These are phyloP conservation scores for Circinella umbellata DNA, from an alignment of 371 early-diverging fungal genomes.

Conservation along the genomic window DNA sequence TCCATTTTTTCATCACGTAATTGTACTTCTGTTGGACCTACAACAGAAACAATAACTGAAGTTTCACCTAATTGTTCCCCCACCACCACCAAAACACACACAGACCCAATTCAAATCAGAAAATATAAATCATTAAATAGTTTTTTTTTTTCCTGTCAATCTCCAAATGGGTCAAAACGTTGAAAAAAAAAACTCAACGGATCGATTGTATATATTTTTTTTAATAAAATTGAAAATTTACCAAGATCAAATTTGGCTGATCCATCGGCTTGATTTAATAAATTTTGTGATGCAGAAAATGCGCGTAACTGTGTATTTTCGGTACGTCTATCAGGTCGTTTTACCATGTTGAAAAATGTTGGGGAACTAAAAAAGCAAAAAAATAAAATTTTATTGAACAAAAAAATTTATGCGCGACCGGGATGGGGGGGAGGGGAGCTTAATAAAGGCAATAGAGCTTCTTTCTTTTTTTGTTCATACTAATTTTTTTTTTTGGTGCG, in stretches of 20 bases:
- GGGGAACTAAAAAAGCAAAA: neutral
- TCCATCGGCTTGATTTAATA: constrained; percentile 80
- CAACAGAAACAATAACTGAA: constrained; percentile 80
- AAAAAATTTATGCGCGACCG: constrained; percentile 1
- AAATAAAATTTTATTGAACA: too few species aligned
- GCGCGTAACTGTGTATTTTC: constrained; percentile 56
- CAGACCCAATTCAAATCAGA: too few species aligned
- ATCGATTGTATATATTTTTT: neutral
- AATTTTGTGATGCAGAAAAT: constrained; percentile 64
- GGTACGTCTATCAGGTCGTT: constrained; percentile 45
- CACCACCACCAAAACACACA: too few species aligned
- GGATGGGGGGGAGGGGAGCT: too few species aligned
- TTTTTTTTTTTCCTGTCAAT: neutral
- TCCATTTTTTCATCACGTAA: constrained; percentile 88
- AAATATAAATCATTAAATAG: too few species aligned
- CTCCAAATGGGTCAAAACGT: neutral
- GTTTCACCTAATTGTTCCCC: constrained; percentile 58
- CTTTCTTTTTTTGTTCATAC: too few species aligned
- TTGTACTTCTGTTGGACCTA: constrained; percentile 88
- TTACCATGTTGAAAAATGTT: constrained; percentile 19
- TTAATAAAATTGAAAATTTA: constrained; percentile 18
- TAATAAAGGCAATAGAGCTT: too few species aligned
- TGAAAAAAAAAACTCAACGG: neutral
- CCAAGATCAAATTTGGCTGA: constrained; percentile 83
- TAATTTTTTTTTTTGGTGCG: too few species aligned